A percentile compares a stretch with the other conserved stretches of the same genome.
phyloP scores from a whole-genome alignment of 495 filamentous ascomycete genomes.

The Annulohypoxylon moriforme region DNA sequence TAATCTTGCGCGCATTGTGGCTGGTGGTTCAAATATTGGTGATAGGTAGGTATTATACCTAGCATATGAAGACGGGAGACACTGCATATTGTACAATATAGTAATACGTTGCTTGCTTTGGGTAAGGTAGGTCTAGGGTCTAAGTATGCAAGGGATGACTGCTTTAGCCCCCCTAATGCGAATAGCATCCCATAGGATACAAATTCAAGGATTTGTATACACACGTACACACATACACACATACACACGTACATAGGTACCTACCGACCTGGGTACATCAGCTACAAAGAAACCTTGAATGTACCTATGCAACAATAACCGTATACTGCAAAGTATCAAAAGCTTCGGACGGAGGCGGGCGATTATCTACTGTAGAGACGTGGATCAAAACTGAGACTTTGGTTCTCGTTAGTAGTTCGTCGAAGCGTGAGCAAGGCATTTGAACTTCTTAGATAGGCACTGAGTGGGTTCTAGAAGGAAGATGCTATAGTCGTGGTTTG shows the following conservation, averaged over 20 bases:
- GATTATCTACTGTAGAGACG: conserved; percentile 5
- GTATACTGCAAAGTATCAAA: not conserved
- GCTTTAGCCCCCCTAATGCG: not conserved
- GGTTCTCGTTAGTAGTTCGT: conserved; percentile 10
- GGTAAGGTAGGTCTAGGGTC: conserved; percentile 7
- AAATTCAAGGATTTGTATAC: not conserved
- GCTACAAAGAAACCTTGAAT: too few species aligned
- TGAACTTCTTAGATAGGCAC: not conserved
- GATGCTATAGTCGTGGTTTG: not conserved
- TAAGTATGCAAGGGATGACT: conserved; percentile 17
- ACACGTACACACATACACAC: not conserved
- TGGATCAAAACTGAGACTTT: not conserved
- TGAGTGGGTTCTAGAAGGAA: not conserved
- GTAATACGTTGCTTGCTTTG: not conserved
- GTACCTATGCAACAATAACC: not conserved
- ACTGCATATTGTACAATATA: not conserved
- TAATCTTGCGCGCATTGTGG: not conserved
- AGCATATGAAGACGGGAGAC: not conserved
- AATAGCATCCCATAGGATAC: not conserved
- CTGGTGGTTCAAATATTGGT: not conserved
- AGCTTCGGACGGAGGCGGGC: conserved; percentile 8
- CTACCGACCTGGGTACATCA: too few species aligned
- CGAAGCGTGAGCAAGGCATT: not conserved
- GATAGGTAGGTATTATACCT: not conserved
- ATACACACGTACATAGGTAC: not conserved